Percentiles rank a stretch among this genome's conserved stretches.
These are phyloP conservation scores for Rhodotorula sphaerocarpa DNA, from an alignment of 768 basidiomycete genomes.

Conservation along the genomic window DNA sequence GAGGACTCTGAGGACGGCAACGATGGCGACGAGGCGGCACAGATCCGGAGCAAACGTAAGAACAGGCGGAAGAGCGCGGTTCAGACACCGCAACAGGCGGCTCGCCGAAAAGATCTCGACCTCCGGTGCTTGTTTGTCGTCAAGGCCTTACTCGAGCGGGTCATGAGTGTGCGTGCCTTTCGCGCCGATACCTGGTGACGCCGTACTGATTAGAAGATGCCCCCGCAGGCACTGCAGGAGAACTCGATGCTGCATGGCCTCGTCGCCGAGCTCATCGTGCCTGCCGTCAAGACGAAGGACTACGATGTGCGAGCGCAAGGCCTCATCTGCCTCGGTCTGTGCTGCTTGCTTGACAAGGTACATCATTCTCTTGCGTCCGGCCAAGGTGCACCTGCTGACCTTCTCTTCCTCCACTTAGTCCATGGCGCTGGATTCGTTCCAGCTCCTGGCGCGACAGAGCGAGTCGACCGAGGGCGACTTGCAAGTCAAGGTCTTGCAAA, in stretches of 20 bases:
- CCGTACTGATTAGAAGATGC: no score
- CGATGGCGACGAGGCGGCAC: not conserved
- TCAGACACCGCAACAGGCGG: constrained; percentile 50
- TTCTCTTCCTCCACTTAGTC: constrained; percentile 39
- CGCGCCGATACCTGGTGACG: not conserved
- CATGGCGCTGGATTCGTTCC: constrained; percentile 56
- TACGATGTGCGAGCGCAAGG: constrained; percentile 70
- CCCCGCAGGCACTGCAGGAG: constrained; percentile 50
- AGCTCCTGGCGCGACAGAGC: constrained; percentile 72
- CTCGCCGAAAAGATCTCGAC: constrained; percentile 58
- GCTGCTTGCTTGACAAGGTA: constrained; percentile 68
- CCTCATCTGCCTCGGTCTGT: constrained; percentile 67
- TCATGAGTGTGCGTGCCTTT: constrained; percentile 56
- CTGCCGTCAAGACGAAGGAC: constrained; percentile 81
- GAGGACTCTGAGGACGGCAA: constrained; percentile 4
- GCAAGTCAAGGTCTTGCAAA: constrained; percentile 60
- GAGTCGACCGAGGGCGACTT: constrained; percentile 52
- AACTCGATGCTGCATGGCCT: constrained; percentile 63
- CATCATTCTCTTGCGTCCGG: constrained; percentile 43
- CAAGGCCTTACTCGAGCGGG: constrained; percentile 74
- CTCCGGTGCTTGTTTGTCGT: constrained; percentile 66
- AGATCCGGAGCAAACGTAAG: constrained; percentile 2
- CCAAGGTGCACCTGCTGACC: not conserved
- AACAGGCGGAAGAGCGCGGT: constrained; percentile 29
- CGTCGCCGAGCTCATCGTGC: constrained; percentile 75